Evolutionary conservation across 441 rosid genomes (phyloP).

Genomic region (Cnidoscolus chayamansa): DNA sequence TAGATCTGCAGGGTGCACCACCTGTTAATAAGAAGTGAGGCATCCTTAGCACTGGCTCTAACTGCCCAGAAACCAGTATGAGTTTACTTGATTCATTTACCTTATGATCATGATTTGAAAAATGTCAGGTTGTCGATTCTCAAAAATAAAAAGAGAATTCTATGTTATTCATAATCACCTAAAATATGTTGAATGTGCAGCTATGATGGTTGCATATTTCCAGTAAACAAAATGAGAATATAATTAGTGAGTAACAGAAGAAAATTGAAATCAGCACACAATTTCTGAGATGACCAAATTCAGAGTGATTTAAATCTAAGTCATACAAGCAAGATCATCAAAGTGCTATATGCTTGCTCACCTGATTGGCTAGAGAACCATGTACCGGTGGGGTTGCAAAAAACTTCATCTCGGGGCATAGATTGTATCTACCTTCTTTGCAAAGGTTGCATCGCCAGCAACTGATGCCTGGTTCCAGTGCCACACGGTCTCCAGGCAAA

Average conservation of each 20-base stretch:
- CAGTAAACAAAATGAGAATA: neutral
- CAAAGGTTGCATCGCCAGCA: conserved; percentile 72
- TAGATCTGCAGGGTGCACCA: conserved; percentile 84
- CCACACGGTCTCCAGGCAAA: conserved; percentile 69
- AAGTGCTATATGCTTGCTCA: conserved; percentile 9
- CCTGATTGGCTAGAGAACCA: conserved; percentile 89
- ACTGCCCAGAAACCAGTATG: neutral
- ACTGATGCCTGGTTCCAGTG: conserved; percentile 84
- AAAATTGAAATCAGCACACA: neutral
- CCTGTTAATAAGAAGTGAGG: conserved; percentile 35
- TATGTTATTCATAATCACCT: neutral
- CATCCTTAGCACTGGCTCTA: conserved; percentile 5
- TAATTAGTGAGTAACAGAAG: neutral
- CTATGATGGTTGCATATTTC: neutral
- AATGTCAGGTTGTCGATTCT: neutral
- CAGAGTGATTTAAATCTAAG: neutral
- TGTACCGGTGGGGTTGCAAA: conserved; percentile 88
- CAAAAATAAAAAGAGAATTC: neutral
- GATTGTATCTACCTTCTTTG: conserved; percentile 76
- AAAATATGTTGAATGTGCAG: neutral
- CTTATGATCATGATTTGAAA: neutral
- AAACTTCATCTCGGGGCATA: conserved; percentile 88
- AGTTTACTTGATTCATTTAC: neutral
- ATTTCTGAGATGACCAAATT: neutral
- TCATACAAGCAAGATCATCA: neutral